A percentile compares a stretch with the other conserved stretches of the same genome.
phyloP scores from a whole-genome alignment of 1,139 yeast species.

The Pneumocystis canis region DNA sequence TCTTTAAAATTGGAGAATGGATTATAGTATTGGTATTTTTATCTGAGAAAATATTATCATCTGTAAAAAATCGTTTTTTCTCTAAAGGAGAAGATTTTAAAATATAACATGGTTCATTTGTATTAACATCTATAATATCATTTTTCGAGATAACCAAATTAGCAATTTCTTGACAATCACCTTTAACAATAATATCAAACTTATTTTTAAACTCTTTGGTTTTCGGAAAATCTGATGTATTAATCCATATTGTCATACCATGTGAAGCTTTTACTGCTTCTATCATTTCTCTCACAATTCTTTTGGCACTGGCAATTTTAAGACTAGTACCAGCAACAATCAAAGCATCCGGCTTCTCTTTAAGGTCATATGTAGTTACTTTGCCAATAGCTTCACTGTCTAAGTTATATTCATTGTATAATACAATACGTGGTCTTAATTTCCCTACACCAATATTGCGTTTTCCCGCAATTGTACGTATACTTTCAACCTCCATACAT shows the following conservation, averaged over 20 bases:
- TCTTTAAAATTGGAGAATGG: neutral
- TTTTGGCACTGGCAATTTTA: slow-evolving; percentile 58
- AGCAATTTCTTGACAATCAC: slow-evolving; percentile 10
- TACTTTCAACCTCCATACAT: slow-evolving; percentile 31
- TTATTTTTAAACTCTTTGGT: slow-evolving; percentile 6
- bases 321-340: slow-evolving; percentile 65
- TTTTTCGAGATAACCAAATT: neutral
- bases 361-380: slow-evolving; percentile 42
- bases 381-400: slow-evolving; percentile 50
- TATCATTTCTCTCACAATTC: slow-evolving; percentile 46
- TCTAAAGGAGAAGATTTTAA: neutral
- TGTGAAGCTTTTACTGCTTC: slow-evolving; percentile 40
- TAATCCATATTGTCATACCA: slow-evolving; percentile 51
- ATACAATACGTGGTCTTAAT: slow-evolving; percentile 57
- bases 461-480: slow-evolving; percentile 46
- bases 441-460: slow-evolving; percentile 48
- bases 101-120: neutral
- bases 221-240: slow-evolving; percentile 22
- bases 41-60: neutral
- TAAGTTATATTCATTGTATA: slow-evolving; percentile 71
- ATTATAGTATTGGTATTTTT: neutral
- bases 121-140: neutral
- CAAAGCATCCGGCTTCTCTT: slow-evolving; percentile 44
- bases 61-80: neutral
- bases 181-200: slow-evolving; percentile 11